phyloP scores from a whole-genome alignment of 1,284 basidiomycete genomes.

The Takashimella tepidaria region DNA sequence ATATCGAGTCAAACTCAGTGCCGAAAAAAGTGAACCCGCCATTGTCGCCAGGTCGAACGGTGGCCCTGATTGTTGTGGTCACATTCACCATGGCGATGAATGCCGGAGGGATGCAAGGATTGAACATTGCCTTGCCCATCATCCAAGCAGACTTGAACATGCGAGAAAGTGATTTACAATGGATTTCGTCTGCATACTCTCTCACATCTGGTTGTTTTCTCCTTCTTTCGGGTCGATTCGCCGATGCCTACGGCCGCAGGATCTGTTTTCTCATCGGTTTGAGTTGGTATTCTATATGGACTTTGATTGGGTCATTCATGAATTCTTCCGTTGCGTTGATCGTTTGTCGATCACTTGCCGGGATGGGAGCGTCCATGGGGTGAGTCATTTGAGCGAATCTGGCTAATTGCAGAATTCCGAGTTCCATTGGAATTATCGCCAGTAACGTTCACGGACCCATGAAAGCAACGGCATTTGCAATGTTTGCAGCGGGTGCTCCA shows the following conservation, averaged over 20 bases:
- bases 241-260: constrained; percentile 67
- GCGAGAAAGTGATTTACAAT: constrained; percentile 53
- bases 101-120: constrained; percentile 19
- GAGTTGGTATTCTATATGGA: constrained; percentile 32
- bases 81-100: constrained; percentile 14
- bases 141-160: constrained; percentile 55
- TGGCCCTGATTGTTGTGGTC: constrained; percentile 8
- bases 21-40: no score
- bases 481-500: constrained; percentile 69
- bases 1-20: no score
- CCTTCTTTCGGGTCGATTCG: constrained; percentile 63
- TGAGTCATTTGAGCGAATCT: constrained; percentile 9
- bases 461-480: constrained; percentile 67
- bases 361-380: constrained; percentile 32
- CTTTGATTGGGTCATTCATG: constrained; percentile 43
- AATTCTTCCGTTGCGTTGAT: constrained; percentile 30
- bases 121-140: constrained; percentile 58
- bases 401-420: constrained; percentile 26
- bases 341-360: constrained; percentile 35
- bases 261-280: constrained; percentile 58
- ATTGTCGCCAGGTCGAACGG: constrained; percentile 8
- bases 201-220: constrained; percentile 61
- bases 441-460: constrained; percentile 62
- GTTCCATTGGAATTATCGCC: constrained; percentile 65
- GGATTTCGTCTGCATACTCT: constrained; percentile 59